phyloP scores from a whole-genome alignment of 1,284 basidiomycete genomes.

The Austropuccinia psidii region DNA sequence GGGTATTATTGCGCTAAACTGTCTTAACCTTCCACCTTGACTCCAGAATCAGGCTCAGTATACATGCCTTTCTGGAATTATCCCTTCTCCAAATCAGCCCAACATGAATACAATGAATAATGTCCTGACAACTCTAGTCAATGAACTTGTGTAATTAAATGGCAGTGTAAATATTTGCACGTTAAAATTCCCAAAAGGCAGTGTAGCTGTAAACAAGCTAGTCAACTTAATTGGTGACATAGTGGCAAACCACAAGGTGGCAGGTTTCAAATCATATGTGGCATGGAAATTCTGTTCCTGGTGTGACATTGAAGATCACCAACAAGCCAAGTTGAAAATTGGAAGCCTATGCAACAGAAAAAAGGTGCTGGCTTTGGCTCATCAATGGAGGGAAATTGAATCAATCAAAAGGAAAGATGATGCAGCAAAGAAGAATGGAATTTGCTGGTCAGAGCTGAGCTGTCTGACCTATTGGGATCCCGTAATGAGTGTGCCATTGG shows the following conservation, averaged over 20 bases:
- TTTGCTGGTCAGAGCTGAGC: conserved; percentile 16
- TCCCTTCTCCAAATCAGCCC: not conserved
- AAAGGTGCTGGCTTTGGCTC: not conserved
- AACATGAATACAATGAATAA: not conserved
- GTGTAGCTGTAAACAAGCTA: not conserved
- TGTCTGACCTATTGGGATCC: conserved; percentile 13
- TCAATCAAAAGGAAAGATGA: no score
- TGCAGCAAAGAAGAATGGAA: no score
- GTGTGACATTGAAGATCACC: no score
- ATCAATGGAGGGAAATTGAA: not conserved
- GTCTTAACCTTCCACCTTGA: conserved; percentile 17
- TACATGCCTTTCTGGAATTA: conserved; percentile 14
- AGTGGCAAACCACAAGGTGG: conserved; percentile 4
- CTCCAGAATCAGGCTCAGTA: not conserved
- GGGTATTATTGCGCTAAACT: conserved; percentile 4
- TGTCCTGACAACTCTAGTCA: not conserved
- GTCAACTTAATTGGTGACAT: not conserved
- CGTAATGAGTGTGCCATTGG: not conserved
- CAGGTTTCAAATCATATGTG: not conserved
- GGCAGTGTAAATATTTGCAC: not conserved
- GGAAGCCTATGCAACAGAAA: no score
- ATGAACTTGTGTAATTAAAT: not conserved
- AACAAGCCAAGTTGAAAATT: no score
- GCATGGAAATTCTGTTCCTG: not conserved
- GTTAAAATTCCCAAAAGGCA: not conserved